These are phyloP conservation scores for Alternaria angustiovoidea DNA, from an alignment of 2,329 filamentous ascomycete species.

Conservation along the genomic window DNA sequence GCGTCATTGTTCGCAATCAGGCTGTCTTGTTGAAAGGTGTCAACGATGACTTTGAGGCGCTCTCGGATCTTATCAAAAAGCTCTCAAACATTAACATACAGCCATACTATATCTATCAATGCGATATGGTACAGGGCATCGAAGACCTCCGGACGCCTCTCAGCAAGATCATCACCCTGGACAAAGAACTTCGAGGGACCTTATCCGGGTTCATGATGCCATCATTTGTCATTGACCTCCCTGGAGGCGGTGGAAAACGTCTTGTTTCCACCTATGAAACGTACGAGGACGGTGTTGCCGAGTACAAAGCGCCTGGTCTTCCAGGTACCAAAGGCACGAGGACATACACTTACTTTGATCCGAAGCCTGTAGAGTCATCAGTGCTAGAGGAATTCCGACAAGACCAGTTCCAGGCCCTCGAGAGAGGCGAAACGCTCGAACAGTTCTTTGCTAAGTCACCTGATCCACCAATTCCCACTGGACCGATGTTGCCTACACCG, in stretches of 20 bases:
- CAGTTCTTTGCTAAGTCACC: slow-evolving; percentile 15
- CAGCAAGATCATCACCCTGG: slow-evolving; percentile 65
- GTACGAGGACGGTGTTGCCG: slow-evolving; percentile 66
- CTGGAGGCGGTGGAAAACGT: slow-evolving; percentile 70
- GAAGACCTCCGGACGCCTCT: slow-evolving; percentile 71
- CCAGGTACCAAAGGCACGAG: slow-evolving; percentile 48
- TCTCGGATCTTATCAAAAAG: slow-evolving; percentile 62
- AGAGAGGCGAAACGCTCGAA: slow-evolving; percentile 17
- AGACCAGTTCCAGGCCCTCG: slow-evolving; percentile 18
- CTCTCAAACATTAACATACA: slow-evolving; percentile 66
- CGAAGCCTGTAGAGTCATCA: slow-evolving; percentile 36
- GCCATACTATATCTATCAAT: slow-evolving; percentile 73
- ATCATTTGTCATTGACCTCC: slow-evolving; percentile 69
- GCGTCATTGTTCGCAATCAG: slow-evolving; percentile 68
- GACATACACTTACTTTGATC: slow-evolving; percentile 67
- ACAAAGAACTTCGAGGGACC: slow-evolving; percentile 65
- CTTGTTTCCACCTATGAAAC: slow-evolving; percentile 62
- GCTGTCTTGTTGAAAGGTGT: slow-evolving; percentile 66
- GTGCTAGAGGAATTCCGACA: slow-evolving; percentile 17
- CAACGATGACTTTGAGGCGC: slow-evolving; percentile 64
- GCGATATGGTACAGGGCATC: slow-evolving; percentile 67
- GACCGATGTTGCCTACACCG: background rate
- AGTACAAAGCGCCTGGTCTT: slow-evolving; percentile 64
- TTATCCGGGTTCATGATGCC: slow-evolving; percentile 71
- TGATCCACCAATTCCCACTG: background rate